Evolutionary conservation across 441 rosid species (phyloP), one percentile per base, ranked within the genome.

Genomic region (Mallotus repandus): DNA sequence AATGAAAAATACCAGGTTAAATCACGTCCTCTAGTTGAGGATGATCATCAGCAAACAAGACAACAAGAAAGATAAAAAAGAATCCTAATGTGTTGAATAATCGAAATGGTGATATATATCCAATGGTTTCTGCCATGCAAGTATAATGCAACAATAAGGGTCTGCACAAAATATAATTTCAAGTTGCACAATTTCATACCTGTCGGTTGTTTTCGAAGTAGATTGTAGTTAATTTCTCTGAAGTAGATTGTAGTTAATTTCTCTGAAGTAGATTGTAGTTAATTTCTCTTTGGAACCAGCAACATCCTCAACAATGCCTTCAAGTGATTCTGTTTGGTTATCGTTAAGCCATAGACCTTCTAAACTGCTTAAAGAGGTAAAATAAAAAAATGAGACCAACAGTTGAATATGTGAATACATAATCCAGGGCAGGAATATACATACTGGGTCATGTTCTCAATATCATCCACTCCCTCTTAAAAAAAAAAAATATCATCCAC

Each of bases 261-360:
- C 85, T 90, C 89, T 2, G 32, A 29, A 29, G 32, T 29, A 29
- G 29, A 25, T 29, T 21, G 97, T 96, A 70, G 98, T 88, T 69
- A 96, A 89, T 70, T 85, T 90, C 85, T 90, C 89, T 72, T 86
- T 91, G 49, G 98, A 90, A 73, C 96, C 90, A 63, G 86, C 45
- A 82, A 85, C 91, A 72, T 92, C 90, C 80, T 89, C 92, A 61
- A 84, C 85, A 75, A 91, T 74, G 72, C 79, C 79, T 74, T 88
- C 93, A 69, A 96, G 93, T 66, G 97, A 87, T 75, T 87, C 94
- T 81, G 93, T 90, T 80, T 88, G 91, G 86, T 93, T 93, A 82
- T 96, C 98, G 75, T 92, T 96, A 49, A 96, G 92, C 99, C 99
- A 93, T 66, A 91, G 83, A 81, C 92, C 98, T 76, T 96, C 97